Evolutionary conservation across 2,329 filamentous ascomycete genomes (phyloP), one percentile per base, ranked within the genome.

Genomic region (Huntiella savannae): DNA sequence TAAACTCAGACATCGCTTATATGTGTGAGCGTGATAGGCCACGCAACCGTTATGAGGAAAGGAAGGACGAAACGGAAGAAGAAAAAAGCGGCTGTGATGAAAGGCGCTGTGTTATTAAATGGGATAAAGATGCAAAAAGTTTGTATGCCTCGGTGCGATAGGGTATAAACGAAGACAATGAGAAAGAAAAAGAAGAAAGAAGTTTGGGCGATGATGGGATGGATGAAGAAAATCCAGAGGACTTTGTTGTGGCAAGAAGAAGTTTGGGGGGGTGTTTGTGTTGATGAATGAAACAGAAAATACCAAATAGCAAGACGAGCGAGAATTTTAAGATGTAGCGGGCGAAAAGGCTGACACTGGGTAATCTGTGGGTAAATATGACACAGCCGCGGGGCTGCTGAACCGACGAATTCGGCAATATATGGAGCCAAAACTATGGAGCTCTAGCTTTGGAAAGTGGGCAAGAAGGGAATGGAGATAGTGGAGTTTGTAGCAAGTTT

Each of bases 1-100:
- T 63, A 58, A 73, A 75, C 65, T 74, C 71, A 62, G 71, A 74
- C 71, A 75, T 75, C 57, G 57, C 57, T 54, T 52, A 48, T 52
- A 52, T 55, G 52, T 59, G 60, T 59, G 61, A 63, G 63, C 63
- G 45, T 35, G 57, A 52, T 32, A 63, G 60, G 59, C 63, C 63
- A 61, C 56, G 59, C 60, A 55, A 52, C 58, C 59, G 58, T 59
- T 46, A 51, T 41, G 50, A 53, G 28, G 51, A 51, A 45, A 52
- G 49, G 48, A 46, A 40, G 48, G 49, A 44, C 50, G 49, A 51
- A 46, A 45, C 48, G 46, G 45, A 48, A 48, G 46, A 48, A 50
- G 19, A 49, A 37, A 46, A 36, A 36, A 44, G 17, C 13, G 10
- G 22, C n/a, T 28, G 32, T 4, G 39, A 46, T 49, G 46, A 37